Base-by-base conservation (phyloP, 2,329 filamentous ascomycete genomes). In the Verticillium dahliae region DNA sequence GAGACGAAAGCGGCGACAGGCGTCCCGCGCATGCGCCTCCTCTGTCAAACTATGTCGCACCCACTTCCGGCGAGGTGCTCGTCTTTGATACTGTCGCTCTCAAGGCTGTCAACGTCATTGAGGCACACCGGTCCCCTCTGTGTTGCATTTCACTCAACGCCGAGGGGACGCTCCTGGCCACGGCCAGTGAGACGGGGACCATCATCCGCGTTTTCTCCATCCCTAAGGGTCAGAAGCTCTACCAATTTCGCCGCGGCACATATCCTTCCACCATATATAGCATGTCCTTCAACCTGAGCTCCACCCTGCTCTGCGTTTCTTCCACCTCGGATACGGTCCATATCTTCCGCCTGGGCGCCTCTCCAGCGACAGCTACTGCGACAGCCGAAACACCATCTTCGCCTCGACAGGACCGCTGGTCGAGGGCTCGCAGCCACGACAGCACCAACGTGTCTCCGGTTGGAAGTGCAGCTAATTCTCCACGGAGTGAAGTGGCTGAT, bases 231-330 rank as follows among this genome's bases (percentile, higher is more conserved):
- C 89, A 94, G 70, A 99, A 98, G 74, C 83, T 99, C 18, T 98
- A 93, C 74, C 94, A 99, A 73, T 99, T 99, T 77, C 87, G 95
- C 63, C 87, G 95, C 66, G 95, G 95, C 54, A 97, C 94, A 2
- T 97, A 97, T 75, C 95, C 95, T 0, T 93, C 93, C 1, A 90
- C 91, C 50, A 99, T 99, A 68, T 97, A 93, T 78, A 96, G 92
- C 84, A 97, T 99, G 92, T 96, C 93, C 1, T 99, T 99, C 78
- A 99, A 99, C 74, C 88, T 92, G 58, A 92, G 90, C 62, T 96
- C 93, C 2, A 97, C 93, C 1, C 81, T 99, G 11, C 85, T 99
- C 39, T 97, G 93, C 70, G 93, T 99, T 50, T 98, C 95, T 5
- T 98, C 94, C 3, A 93, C 92, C 1, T 96, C 93, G 0, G 95